phyloP scores from a whole-genome alignment of 108 stramenopile genomes.

The Skeletonema grethae region DNA sequence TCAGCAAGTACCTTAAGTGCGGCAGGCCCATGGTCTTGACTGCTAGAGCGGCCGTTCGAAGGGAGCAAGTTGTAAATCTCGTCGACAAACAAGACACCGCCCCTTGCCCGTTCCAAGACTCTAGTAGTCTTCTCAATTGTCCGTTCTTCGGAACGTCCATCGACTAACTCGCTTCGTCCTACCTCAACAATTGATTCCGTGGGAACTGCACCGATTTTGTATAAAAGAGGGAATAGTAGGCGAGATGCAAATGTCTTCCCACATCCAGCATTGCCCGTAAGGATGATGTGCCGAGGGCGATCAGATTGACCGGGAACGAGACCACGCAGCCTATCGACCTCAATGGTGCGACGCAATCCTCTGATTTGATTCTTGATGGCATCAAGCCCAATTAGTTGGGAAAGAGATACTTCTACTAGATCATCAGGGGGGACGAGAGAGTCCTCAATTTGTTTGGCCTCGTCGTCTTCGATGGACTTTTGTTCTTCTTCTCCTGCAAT shows the following conservation, averaged over 20 bases:
- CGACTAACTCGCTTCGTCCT: constrained; percentile 76
- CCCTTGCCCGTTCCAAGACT: constrained; percentile 69
- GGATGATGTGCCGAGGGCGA: constrained; percentile 68
- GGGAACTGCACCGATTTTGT: constrained; percentile 77
- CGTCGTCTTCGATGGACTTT: constrained; percentile 71
- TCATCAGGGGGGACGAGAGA: constrained; percentile 84
- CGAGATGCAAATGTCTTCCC: constrained; percentile 88
- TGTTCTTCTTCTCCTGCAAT: constrained; percentile 78
- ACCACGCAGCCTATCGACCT: constrained; percentile 55
- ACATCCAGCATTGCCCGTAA: constrained; percentile 92
- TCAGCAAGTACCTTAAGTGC: constrained; percentile 78
- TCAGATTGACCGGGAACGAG: constrained; percentile 42
- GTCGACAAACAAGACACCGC: constrained; percentile 82
- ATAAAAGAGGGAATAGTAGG: constrained; percentile 67
- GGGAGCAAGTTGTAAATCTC: constrained; percentile 86
- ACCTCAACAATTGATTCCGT: constrained; percentile 61
- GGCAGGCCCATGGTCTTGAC: constrained; percentile 83
- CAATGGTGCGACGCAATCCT: constrained; percentile 72
- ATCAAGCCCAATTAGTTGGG: constrained; percentile 69
- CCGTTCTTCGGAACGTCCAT: constrained; percentile 76
- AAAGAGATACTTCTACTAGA: constrained; percentile 67
- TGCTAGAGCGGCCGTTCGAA: constrained; percentile 74
- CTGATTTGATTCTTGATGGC: constrained; percentile 53
- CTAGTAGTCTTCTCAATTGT: constrained; percentile 73
- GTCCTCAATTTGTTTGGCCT: constrained; percentile 82